Percentiles rank a stretch among this genome's conserved stretches.
phyloP scores from a whole-genome alignment of 371 early-diverging fungal genomes.

The Conidiobolus incongruus region DNA sequence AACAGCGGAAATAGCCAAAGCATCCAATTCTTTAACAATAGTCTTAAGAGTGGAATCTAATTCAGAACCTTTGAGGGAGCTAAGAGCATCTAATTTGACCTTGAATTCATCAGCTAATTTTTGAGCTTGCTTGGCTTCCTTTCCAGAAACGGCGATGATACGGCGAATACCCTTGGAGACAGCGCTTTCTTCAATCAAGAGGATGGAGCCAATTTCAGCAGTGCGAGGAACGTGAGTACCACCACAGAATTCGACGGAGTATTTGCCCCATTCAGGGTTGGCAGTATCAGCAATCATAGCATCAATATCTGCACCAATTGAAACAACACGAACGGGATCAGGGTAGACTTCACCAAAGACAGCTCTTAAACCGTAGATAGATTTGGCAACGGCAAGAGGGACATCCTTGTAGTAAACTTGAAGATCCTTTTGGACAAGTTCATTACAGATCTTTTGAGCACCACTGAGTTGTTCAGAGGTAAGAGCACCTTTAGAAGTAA shows the following conservation, averaged over 20 bases:
- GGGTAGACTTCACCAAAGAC: constrained; percentile 94
- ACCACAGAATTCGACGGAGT: constrained; percentile 96
- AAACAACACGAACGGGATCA: constrained; percentile 87
- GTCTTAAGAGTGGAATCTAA: constrained; percentile 58
- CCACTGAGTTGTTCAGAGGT: constrained; percentile 50
- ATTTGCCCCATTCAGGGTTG: constrained; percentile 53
- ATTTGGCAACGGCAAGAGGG: constrained; percentile 51
- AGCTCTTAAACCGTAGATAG: constrained; percentile 77
- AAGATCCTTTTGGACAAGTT: constrained; percentile 49
- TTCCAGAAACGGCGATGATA: constrained; percentile 91
- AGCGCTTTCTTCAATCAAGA: constrained; percentile 75
- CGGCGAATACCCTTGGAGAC: constrained; percentile 95
- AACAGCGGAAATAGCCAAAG: constrained; percentile 48
- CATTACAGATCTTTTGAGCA: constrained; percentile 65
- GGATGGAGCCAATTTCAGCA: constrained; percentile 72
- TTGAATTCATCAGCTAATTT: constrained; percentile 37
- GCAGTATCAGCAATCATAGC: constrained; percentile 63
- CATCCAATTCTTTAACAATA: constrained; percentile 33
- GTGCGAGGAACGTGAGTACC: constrained; percentile 96
- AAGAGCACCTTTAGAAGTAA: constrained; percentile 53
- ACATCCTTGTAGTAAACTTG: constrained; percentile 71
- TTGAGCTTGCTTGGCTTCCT: constrained; percentile 55
- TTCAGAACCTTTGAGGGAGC: constrained; percentile 25
- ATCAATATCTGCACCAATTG: constrained; percentile 72
- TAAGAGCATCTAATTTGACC: constrained; percentile 26